phyloP scores from a whole-genome alignment of 345 rosid genomes.

The Fremontodendron californicum region DNA sequence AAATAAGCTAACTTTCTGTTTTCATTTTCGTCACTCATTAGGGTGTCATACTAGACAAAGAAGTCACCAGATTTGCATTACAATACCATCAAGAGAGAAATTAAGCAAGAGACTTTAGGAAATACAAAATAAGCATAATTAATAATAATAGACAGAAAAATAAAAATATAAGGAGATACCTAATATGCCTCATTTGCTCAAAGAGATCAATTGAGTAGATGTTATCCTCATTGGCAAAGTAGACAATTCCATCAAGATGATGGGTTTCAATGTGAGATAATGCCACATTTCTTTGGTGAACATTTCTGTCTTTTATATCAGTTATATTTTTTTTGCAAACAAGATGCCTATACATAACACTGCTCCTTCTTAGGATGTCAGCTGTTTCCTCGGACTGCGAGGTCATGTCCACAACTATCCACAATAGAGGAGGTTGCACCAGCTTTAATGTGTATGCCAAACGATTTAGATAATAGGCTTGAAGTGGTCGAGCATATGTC shows the following conservation, averaged over 20 bases:
- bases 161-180: slow-evolving; percentile 30
- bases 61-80: not conserved
- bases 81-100: not conserved
- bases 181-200: slow-evolving; percentile 52
- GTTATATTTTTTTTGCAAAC: slow-evolving; percentile 49
- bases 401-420: slow-evolving; percentile 65
- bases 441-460: slow-evolving; percentile 45
- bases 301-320: slow-evolving; percentile 33
- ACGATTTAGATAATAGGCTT: slow-evolving; percentile 50
- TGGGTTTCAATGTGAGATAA: slow-evolving; percentile 61
- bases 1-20: not conserved
- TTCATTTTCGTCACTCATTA: not conserved
- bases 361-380: slow-evolving; percentile 43
- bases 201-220: slow-evolving; percentile 44
- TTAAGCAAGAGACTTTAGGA: not conserved
- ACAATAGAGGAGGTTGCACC: slow-evolving; percentile 54
- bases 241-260: slow-evolving; percentile 54
- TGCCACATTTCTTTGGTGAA: slow-evolving; percentile 60
- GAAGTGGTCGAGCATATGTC: slow-evolving; percentile 34
- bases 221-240: slow-evolving; percentile 52
- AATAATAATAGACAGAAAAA: not conserved
- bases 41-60: not conserved
- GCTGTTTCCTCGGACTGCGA: slow-evolving; percentile 55
- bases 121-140: not conserved
- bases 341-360: slow-evolving; percentile 61